phyloP scores from a whole-genome alignment of 495 filamentous ascomycete genomes.

The Glutinoglossum americanum region DNA sequence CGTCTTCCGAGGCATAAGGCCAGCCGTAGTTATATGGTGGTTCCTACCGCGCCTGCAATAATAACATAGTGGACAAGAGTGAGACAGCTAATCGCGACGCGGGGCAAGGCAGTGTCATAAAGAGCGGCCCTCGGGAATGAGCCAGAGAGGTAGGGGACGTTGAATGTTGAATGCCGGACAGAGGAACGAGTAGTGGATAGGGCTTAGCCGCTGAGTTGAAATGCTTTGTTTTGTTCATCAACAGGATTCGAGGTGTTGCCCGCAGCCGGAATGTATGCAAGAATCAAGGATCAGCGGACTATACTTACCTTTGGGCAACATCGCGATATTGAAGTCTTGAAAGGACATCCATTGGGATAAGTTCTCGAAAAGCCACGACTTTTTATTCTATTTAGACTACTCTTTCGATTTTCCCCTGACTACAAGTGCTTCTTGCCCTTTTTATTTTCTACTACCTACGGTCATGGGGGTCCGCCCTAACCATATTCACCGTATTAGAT shows the following conservation, averaged over 20 bases:
- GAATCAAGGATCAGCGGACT: too few relatives aligned
- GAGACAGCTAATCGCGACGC: not conserved
- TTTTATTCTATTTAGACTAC: too few relatives aligned
- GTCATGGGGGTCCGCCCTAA: too few relatives aligned
- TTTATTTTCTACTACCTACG: too few relatives aligned
- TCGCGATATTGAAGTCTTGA: too few relatives aligned
- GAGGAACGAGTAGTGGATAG: not conserved
- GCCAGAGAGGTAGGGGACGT: not conserved
- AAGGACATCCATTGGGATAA: too few relatives aligned
- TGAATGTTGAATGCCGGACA: not conserved
- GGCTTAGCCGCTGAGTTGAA: too few relatives aligned
- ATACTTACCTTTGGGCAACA: too few relatives aligned
- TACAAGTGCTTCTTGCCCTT: too few relatives aligned
- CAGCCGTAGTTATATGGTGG: not conserved
- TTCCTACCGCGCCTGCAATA: not conserved
- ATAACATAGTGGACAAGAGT: not conserved
- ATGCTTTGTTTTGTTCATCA: not conserved
- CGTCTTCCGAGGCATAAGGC: slow-evolving; percentile 32
- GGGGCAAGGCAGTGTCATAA: not conserved
- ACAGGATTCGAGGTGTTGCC: not conserved
- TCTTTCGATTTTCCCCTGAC: too few relatives aligned
- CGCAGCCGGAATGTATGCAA: not conserved
- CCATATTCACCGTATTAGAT: too few relatives aligned
- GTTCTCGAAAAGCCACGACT: too few relatives aligned
- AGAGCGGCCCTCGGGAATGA: not conserved